Evolutionary conservation across 1,139 yeast species (phyloP), one percentile per base, ranked within the genome.

Genomic region (Fermentozyma sake): DNA sequence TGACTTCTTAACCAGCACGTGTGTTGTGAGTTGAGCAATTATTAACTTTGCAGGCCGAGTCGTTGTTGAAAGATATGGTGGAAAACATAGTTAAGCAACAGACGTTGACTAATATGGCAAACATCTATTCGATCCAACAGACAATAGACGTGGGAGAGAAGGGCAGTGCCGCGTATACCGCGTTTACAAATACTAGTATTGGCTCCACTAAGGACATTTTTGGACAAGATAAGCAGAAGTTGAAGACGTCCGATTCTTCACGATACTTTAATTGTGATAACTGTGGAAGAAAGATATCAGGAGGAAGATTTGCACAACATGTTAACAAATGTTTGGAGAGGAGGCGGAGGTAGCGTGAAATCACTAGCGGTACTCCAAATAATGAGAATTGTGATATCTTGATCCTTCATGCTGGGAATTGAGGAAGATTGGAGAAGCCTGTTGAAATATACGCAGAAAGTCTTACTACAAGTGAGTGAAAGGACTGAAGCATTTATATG

Each of bases 241-340:
- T 65, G 33, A 65, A 66, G 41, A 44, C 54, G 6, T 44, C 52
- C 9, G 73, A 67, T 31, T 46, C 61, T 3, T 60, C 64, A 7
- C 45, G 61, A 33, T 87, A 87, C 52, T 85, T 86, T 47, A 72
- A 62, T 33, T 91, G 98, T 56, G 69, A 72, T 10, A 81, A 82
- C 41, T 91, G 98, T 55, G 77, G 76, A 6, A 65, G 98, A 31
- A 84, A 81, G 46, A 81, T 91, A 10, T 91, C 96, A 1, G 96
- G 95, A 0, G 79, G 85, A 20, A 64, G 98, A 34, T 87, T 85
- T 62, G 96, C 97, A 3, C 89, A 85, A 28, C 98, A 91, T 55
- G 68, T 89, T 24, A 93, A 86, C 48, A 76, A 95, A 44, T 91
- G 98, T 48, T 57, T 87, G 20, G 85, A 66, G 32, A 43, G 72